Evolutionary conservation across 306 rosid species (phyloP).

Genomic region (Begonia loranthoides): DNA sequence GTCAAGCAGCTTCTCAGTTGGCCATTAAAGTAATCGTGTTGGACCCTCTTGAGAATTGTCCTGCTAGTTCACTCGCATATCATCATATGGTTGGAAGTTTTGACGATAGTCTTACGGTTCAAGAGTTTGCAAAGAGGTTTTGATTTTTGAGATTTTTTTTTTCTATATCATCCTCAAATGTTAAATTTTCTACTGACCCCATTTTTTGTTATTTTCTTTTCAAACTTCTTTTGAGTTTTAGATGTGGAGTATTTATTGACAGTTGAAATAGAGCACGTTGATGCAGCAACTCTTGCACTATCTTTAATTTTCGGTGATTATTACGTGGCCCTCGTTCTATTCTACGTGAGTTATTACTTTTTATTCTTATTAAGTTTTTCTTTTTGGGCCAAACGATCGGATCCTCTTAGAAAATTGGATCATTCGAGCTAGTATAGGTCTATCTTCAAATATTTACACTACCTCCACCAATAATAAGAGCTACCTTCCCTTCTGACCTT

Average conservation of each 20-base stretch:
- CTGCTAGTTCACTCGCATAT: conserved; percentile 46
- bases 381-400: too few species aligned
- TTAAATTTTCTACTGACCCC: background rate
- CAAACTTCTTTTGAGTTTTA: conserved; percentile 18
- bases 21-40: conserved; percentile 60
- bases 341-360: too few species aligned
- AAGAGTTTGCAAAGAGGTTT: conserved; percentile 77
- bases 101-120: conserved; percentile 56
- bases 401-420: too few species aligned
- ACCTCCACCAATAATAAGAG: too few species aligned
- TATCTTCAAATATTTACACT: too few species aligned
- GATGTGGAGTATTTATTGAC: conserved; percentile 87
- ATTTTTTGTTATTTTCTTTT: conserved; percentile 3
- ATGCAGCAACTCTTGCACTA: conserved; percentile 67
- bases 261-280: conserved; percentile 80
- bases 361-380: too few species aligned
- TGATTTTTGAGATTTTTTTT: background rate
- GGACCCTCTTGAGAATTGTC: conserved; percentile 68
- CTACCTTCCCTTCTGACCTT: too few species aligned
- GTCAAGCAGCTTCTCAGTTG: conserved; percentile 87
- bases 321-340: too few species aligned
- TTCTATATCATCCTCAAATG: background rate
- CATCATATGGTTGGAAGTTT: conserved; percentile 79
- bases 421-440: too few species aligned
- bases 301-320: too few species aligned